A percentile compares a stretch with the other conserved stretches of the same genome.
Conservation (phyloP, 2,329 filamentous ascomycete species). For the Exophiala sideris region DNA sequence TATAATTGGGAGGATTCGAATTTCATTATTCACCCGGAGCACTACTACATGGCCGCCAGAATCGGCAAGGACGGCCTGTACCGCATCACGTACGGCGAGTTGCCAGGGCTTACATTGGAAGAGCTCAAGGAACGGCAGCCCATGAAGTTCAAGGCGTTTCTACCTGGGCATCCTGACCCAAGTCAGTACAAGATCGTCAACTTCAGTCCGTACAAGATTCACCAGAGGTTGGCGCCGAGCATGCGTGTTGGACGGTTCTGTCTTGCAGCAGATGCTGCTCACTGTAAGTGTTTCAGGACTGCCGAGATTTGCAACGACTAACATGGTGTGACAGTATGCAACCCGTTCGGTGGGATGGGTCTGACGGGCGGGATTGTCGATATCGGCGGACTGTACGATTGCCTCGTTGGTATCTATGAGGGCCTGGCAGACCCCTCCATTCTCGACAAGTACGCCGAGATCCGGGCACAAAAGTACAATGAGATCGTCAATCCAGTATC, state of each 20-base stretch:
- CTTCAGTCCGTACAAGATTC: constrained; percentile 60
- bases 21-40: constrained; percentile 60
- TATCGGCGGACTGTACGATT: constrained; percentile 59
- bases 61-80: constrained; percentile 60
- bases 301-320: constrained; percentile 14
- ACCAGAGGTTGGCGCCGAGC: constrained; percentile 57
- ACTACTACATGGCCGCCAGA: constrained; percentile 62
- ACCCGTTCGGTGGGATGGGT: constrained; percentile 56
- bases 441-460: constrained; percentile 42
- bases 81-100: constrained; percentile 62
- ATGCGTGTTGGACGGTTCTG: constrained; percentile 58
- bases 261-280: constrained; percentile 60
- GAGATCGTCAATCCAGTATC: constrained; percentile 41
- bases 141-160: constrained; percentile 54
- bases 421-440: constrained; percentile 40
- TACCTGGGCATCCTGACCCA: constrained; percentile 59
- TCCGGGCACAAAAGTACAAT: constrained; percentile 39
- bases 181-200: constrained; percentile 55
- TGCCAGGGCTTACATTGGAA: constrained; percentile 50
- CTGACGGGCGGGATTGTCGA: constrained; percentile 65
- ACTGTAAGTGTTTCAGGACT: constrained; percentile 43
- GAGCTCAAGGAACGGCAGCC: constrained; percentile 54
- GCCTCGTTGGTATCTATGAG: constrained; percentile 47
- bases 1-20: constrained; percentile 31
- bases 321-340: constrained; percentile 12